These are phyloP conservation scores for Daphne laureola DNA, from an alignment of 441 rosid genomes.

Conservation along the genomic window DNA sequence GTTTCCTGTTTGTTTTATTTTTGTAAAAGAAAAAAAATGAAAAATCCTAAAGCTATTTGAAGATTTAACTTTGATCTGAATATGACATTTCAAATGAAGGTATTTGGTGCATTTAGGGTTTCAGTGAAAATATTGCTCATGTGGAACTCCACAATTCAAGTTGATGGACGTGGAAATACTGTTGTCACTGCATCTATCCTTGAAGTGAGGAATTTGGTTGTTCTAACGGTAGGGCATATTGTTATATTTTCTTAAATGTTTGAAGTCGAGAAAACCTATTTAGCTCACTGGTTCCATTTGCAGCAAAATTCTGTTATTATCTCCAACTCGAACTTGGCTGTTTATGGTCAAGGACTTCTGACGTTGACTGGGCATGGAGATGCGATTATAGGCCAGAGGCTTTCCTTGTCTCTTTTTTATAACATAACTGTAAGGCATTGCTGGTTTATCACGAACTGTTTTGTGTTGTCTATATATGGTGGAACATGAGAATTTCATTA, in stretches of 20 bases:
- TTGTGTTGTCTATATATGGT: too few species aligned
- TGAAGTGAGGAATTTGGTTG: constrained; percentile 97
- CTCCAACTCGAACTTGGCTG: constrained; percentile 83
- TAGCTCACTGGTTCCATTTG: constrained; percentile 24
- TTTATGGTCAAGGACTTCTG: constrained; percentile 93
- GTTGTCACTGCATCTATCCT: constrained; percentile 83
- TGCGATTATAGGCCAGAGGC: constrained; percentile 91
- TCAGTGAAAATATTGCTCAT: constrained; percentile 89
- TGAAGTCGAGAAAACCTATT: constrained; percentile 10
- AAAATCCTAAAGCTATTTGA: constrained; percentile 1
- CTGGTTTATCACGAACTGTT: neutral
- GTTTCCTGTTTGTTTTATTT: too few species aligned
- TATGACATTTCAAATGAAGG: constrained; percentile 46
- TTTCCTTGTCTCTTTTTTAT: constrained; percentile 88
- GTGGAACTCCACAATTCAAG: constrained; percentile 92
- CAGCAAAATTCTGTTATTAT: constrained; percentile 83
- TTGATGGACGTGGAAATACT: constrained; percentile 95
- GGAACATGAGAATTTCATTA: too few species aligned
- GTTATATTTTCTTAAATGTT: constrained; percentile 5
- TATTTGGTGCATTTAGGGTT: constrained; percentile 95
- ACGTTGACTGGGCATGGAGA: constrained; percentile 82
- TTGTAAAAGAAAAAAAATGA: too few species aligned
- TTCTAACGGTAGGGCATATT: constrained; percentile 64
- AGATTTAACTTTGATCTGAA: constrained; percentile 16
- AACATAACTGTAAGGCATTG: constrained; percentile 79